Percentiles rank a stretch among this genome's conserved stretches.
Evolutionary conservation across 768 basidiomycete genomes (phyloP).

Genomic region (Lyophyllum decastes): DNA sequence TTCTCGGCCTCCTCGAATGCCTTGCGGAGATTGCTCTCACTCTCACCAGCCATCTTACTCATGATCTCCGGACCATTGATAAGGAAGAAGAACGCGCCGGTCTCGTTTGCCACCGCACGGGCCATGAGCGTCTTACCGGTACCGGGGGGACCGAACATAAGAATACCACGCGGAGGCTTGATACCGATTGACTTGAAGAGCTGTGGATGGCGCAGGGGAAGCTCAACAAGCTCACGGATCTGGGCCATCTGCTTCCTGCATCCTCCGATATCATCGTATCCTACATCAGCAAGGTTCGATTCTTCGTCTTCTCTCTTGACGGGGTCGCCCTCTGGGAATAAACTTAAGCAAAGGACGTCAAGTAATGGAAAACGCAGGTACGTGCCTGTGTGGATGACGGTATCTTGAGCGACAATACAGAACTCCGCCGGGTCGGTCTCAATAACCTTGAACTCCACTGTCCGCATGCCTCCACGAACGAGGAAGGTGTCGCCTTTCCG

Average conservation of each 20-base stretch:
- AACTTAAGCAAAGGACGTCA: slow-evolving; percentile 16
- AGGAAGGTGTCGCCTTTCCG: slow-evolving; percentile 99
- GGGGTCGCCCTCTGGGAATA: slow-evolving; percentile 84
- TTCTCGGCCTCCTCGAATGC: slow-evolving; percentile 99
- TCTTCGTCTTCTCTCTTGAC: slow-evolving; percentile 99
- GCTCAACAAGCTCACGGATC: slow-evolving; percentile 97
- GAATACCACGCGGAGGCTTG: slow-evolving; percentile 98
- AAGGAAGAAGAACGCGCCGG: slow-evolving; percentile 99
- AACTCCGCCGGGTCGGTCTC: slow-evolving; percentile 98
- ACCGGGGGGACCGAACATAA: slow-evolving; percentile 98
- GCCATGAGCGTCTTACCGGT: slow-evolving; percentile 99
- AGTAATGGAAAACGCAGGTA: slow-evolving; percentile 6
- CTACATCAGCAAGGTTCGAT: slow-evolving; percentile 93
- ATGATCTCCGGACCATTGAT: slow-evolving; percentile 99
- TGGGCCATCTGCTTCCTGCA: slow-evolving; percentile 99
- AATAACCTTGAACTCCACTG: slow-evolving; percentile 98
- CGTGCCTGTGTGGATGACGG: slow-evolving; percentile 89
- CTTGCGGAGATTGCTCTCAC: slow-evolving; percentile 95
- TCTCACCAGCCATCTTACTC: slow-evolving; percentile 99
- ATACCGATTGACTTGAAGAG: slow-evolving; percentile 99
- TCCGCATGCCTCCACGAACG: slow-evolving; percentile 96
- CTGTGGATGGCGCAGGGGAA: slow-evolving; percentile 97
- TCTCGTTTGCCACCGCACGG: slow-evolving; percentile 98
- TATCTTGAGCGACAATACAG: slow-evolving; percentile 99
- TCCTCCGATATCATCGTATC: slow-evolving; percentile 99